Base-by-base conservation (phyloP, 352 stramenopile genomes). In the Globisporangium splendens region DNA sequence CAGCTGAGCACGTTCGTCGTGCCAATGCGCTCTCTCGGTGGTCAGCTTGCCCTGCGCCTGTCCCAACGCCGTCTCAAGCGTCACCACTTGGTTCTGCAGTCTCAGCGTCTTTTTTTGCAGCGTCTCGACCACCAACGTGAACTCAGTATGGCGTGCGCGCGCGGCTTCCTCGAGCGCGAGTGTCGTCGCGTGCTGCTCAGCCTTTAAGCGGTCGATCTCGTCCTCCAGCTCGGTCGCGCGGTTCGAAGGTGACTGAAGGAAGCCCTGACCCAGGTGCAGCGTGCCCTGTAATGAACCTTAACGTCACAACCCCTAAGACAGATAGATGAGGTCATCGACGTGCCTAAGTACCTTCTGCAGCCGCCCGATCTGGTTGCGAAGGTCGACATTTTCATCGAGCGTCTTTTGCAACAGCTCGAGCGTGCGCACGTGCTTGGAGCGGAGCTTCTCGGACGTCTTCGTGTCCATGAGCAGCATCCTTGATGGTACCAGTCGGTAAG, bases 361-460 rank as follows among this genome's bases (percentile, higher is more conserved):
- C 42, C 69, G 68, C 11, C 61, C 66, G 2, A 89, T 35, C 1
- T 63, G 63, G 18, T 85, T 71, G 4, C 76, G 79, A 44, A 91
- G 67, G 52, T 86, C 79, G 35, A 75, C 79, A 59, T 91, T 91
- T 58, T 89, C 82, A 46, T 91, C 82, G 2, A 91, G 62, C 22
- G 82, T 91, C 65, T 89, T 88, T 56, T 91, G 82, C 18, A 91
- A 72, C 33, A 91, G 62, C 63, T 91, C 82, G 1, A 91, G 76
- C 28, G 82, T 91, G 15, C 82, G 79, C 20, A 91, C 82, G 59
- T 91, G 82, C 70, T 91, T 91, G 59, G 82, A 89, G 33, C 82
- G 77, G 44, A 91, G 65, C 54, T 80, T 73, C 66, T 91, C 82
- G 22, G 79, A 75, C 3, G 79, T 82, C 31, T 73, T 84, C 24